A percentile compares a stretch with the other conserved stretches of the same genome.
These are phyloP conservation scores for Kazachstania taianensis DNA, from an alignment of 805 yeast genomes.

Conservation along the genomic window DNA sequence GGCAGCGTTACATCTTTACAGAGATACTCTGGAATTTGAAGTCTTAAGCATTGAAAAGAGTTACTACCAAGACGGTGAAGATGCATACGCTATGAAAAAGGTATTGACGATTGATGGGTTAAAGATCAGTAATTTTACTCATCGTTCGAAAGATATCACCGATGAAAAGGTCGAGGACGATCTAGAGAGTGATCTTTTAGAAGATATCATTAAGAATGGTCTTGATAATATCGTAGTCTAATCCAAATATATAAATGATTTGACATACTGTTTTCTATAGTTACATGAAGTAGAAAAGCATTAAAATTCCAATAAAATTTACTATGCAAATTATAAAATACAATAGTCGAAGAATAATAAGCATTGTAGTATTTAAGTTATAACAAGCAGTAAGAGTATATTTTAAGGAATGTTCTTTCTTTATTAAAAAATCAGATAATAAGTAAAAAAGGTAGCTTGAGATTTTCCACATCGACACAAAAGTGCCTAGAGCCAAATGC, in stretches of 20 bases:
- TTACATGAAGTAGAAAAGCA: neutral
- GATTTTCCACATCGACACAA: conserved; percentile 94
- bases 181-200: conserved; percentile 38
- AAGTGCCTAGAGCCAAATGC: conserved; percentile 97
- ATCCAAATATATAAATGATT: neutral
- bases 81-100: conserved; percentile 91
- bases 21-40: conserved; percentile 75
- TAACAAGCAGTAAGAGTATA: no score
- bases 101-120: conserved; percentile 50
- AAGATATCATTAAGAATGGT: conserved; percentile 23
- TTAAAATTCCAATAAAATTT: neutral
- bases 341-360: no score
- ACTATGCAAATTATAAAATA: neutral
- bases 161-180: conserved; percentile 43
- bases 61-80: conserved; percentile 97
- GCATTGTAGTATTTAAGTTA: neutral
- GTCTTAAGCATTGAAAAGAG: conserved; percentile 71
- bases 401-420: conserved; percentile 2
- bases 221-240: conserved; percentile 14
- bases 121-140: conserved; percentile 47
- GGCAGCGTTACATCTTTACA: conserved; percentile 88
- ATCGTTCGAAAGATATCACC: conserved; percentile 10
- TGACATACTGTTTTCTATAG: neutral
- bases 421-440: conserved; percentile 41
- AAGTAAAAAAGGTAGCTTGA: conserved; percentile 84